Conservation (phyloP, 129 eudicot species). For the Escallonia herrerae region DNA sequence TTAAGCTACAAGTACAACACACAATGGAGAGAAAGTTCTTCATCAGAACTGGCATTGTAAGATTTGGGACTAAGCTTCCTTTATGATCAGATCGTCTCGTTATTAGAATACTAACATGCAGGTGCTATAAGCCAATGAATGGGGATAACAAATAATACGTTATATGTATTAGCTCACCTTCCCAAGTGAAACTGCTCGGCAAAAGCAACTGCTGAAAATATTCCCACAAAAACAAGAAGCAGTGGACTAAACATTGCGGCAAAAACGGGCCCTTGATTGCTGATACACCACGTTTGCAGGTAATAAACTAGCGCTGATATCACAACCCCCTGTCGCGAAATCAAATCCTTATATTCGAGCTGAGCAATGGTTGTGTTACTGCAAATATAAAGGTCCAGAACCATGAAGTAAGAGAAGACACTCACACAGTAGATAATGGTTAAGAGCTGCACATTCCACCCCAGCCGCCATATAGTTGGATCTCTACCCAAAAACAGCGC, state of each 20-base stretch:
- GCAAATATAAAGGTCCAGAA: too few species aligned
- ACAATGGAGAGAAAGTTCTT: too few species aligned
- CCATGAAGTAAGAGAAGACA: not conserved
- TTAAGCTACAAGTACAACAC: not conserved
- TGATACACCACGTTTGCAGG: conserved; percentile 1
- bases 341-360: too few species aligned
- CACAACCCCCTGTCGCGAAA: too few species aligned
- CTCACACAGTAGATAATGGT: conserved; percentile 1
- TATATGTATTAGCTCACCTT: not conserved
- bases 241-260: not conserved
- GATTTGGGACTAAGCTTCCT: too few species aligned
- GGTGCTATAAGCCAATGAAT: not conserved
- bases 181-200: conserved; percentile 1
- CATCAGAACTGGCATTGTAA: too few species aligned
- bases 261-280: not conserved
- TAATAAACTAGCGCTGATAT: not conserved
- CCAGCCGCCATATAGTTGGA: not conserved
- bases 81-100: not conserved
- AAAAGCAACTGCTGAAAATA: not conserved
- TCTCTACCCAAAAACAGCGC: not conserved
- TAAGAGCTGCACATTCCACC: conserved; percentile 1
- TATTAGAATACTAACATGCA: not conserved
- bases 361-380: too few species aligned
- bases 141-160: too few species aligned
- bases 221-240: not conserved